Evolutionary conservation across 331 rosid genomes (phyloP).

Genomic region (Malus hybrid): DNA sequence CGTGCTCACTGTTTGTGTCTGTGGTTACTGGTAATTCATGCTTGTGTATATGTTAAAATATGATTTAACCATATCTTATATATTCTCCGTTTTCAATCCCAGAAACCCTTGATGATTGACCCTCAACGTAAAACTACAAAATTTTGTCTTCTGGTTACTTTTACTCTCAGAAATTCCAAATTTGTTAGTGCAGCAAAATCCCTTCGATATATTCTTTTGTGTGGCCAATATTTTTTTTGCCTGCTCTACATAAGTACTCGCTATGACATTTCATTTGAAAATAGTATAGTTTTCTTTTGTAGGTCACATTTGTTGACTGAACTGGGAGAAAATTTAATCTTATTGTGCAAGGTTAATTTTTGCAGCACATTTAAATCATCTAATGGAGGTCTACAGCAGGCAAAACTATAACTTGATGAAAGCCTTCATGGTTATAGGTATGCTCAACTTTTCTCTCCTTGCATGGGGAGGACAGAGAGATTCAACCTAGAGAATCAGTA

Average conservation of each 20-base stretch:
- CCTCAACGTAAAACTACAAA: neutral
- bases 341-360: constrained; percentile 15
- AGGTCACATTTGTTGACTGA: constrained; percentile 12
- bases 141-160: neutral
- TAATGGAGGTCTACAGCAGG: constrained; percentile 64
- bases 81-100: neutral
- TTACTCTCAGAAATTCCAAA: neutral
- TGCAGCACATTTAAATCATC: constrained; percentile 93
- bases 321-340: constrained; percentile 13
- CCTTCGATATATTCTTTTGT: neutral
- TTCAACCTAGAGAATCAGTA: neutral
- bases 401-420: constrained; percentile 55
- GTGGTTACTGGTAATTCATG: neutral
- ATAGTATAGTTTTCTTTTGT: neutral
- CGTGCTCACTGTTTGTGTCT: neutral
- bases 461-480: neutral
- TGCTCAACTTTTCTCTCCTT: constrained; percentile 11
- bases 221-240: neutral
- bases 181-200: neutral
- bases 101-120: neutral
- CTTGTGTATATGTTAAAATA: neutral
- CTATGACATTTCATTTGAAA: neutral
- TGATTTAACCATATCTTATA: neutral
- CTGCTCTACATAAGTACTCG: neutral
- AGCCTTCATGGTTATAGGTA: constrained; percentile 63